Evolutionary conservation across 108 stramenopile genomes (phyloP), one percentile per base, ranked within the genome.

Genomic region (Conticribra weissflogii): DNA sequence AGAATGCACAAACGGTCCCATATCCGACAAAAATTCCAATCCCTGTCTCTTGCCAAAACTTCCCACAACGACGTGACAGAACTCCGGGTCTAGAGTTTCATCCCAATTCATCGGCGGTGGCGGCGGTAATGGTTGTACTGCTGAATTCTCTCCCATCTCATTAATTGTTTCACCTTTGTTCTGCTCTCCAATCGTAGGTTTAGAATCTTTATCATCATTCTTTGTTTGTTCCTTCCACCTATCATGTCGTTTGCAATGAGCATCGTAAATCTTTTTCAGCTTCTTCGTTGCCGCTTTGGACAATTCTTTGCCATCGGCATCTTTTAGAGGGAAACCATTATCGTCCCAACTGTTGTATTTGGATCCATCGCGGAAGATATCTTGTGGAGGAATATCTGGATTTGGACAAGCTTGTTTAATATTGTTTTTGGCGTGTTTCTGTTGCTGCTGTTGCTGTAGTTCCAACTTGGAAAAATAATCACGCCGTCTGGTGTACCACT

Each of bases 1-100:
- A 2, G 85, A 78, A 54, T 85, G 87, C 54, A 84, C 83, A 68
- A 88, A 88, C 2, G 87, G 87, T 17, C 87, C 87, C 83, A 86
- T 86, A 50, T 86, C 83, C n/a, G 83, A 85, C 14, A 49, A 22
- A 24, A 86, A 56, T 54, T 82, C 78, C 29, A 89, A 57, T 28
- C 85, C 86, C 49, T 89, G 88, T 49, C 85, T 74, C 33, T 78
- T 83, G 18, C 88, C 88, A 74, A 89, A 89, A 36, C 66, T 83
- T 25, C 85, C 88, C 9, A 60, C 68, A 12, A 89, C 76, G 19
- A 86, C 55, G 23, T 78, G 62, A 25, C 83, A 72, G 59, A 88
- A 80, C 12, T 59, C 23, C 31, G 60, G 54, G 78, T 86, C 83
- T 36, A 82, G 54, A 30, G 16, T 50, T n/a, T 30, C 68, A 15